Conservation (phyloP, 2,329 filamentous ascomycete species). For the Xylaria hypoxylon region DNA sequence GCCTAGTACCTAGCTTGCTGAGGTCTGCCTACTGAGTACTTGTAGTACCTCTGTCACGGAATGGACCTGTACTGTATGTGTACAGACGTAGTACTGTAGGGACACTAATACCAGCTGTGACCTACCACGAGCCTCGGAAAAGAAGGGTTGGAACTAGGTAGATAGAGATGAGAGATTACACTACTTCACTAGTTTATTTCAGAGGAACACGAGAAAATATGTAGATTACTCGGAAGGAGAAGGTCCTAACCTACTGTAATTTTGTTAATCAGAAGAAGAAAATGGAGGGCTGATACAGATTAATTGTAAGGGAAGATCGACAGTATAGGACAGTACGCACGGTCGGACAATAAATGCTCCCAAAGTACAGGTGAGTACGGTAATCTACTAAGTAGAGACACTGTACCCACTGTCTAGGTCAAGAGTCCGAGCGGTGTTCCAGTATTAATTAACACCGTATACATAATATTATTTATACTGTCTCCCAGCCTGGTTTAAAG, state of each 20-base stretch:
- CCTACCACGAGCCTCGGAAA: background rate
- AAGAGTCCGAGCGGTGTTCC: no score
- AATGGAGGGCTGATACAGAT: background rate
- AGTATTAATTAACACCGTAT: no score
- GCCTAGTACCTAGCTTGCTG: constrained; percentile 27
- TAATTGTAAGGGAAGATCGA: constrained; percentile 2
- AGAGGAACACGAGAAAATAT: background rate
- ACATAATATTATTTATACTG: no score
- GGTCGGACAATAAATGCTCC: background rate
- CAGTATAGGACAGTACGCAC: constrained; percentile 13
- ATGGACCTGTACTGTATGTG: background rate
- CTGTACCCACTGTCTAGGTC: background rate
- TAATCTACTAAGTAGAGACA: background rate
- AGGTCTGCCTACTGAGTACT: background rate
- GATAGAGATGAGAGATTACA: no score
- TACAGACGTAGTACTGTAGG: background rate
- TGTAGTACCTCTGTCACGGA: background rate
- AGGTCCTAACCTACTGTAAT: background rate
- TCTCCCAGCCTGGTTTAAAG: no score
- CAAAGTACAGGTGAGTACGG: background rate
- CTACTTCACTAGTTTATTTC: background rate
- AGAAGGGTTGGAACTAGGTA: no score
- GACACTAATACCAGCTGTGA: background rate
- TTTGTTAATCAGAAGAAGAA: no score
- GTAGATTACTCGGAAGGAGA: constrained; percentile 5